Evolutionary conservation across 805 yeast species (phyloP).

Genomic region (Pichia phayaonensis): DNA sequence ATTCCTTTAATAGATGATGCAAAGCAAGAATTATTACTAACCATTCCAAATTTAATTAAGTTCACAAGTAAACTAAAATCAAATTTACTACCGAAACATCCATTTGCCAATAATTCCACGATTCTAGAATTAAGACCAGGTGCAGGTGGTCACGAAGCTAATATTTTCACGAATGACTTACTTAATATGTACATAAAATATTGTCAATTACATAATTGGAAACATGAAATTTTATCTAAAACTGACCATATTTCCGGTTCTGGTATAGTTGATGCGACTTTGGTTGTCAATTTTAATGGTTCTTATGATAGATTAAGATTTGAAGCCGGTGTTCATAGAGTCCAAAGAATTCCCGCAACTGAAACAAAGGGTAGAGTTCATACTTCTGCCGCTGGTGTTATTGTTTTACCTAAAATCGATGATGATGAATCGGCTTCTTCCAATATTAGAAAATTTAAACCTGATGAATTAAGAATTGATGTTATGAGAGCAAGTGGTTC

Average conservation of each 20-base stretch:
- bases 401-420: conserved; percentile 78
- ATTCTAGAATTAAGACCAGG: conserved; percentile 88
- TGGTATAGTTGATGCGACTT: conserved; percentile 71
- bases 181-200: conserved; percentile 74
- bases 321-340: conserved; percentile 96
- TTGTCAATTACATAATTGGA: conserved; percentile 64
- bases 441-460: conserved; percentile 51
- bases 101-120: conserved; percentile 69
- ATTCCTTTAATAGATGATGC: conserved; percentile 52
- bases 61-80: conserved; percentile 42
- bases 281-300: conserved; percentile 68
- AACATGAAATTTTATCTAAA: conserved; percentile 48
- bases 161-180: conserved; percentile 74
- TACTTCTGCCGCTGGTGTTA: conserved; percentile 93
- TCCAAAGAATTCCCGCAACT: conserved; percentile 88
- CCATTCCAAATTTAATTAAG: conserved; percentile 36
- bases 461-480: conserved; percentile 86
- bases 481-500: conserved; percentile 97
- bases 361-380: conserved; percentile 92
- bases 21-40: conserved; percentile 40
- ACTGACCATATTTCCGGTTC: conserved; percentile 50
- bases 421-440: conserved; percentile 41
- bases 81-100: conserved; percentile 66
- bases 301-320: conserved; percentile 64
- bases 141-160: conserved; percentile 92